Evolutionary conservation across 164 flowering plant species (phyloP).

Genomic region (Berberis thunbergii): DNA sequence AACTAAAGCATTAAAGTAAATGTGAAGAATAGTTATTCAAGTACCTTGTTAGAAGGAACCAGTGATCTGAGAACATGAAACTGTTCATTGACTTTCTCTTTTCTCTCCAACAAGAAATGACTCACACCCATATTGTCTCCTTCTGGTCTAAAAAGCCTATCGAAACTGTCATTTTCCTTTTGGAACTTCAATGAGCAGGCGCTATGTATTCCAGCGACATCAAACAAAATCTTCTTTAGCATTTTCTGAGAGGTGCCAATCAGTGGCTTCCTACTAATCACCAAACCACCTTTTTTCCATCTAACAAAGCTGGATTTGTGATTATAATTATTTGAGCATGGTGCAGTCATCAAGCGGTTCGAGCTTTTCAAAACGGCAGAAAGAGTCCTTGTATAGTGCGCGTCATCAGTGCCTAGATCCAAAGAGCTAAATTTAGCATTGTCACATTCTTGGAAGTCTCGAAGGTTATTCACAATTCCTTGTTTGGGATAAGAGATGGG

Average conservation of each 20-base stretch:
- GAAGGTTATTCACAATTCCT: conserved; percentile 13
- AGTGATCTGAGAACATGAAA: conserved; percentile 51
- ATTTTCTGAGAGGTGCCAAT: conserved; percentile 33
- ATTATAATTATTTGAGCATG: conserved; percentile 13
- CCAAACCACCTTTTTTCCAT: conserved; percentile 43
- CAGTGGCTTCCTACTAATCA: conserved; percentile 9
- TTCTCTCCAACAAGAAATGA: conserved; percentile 36
- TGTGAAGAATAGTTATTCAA: not conserved
- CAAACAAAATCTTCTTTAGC: conserved; percentile 51
- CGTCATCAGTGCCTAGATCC: conserved; percentile 35
- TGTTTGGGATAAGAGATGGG: conserved; percentile 15
- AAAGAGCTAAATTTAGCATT: conserved; percentile 30
- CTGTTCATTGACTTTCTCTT: conserved; percentile 42
- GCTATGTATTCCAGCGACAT: conserved; percentile 45
- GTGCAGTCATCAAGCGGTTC: conserved; percentile 21
- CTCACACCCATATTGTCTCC: conserved; percentile 28
- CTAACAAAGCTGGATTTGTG: conserved; percentile 42
- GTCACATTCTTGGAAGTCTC: conserved; percentile 33
- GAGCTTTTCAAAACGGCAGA: conserved; percentile 40
- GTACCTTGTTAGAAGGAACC: conserved; percentile 72
- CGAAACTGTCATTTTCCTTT: conserved; percentile 18
- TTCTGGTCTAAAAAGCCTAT: conserved; percentile 25
- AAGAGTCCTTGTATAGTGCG: conserved; percentile 55
- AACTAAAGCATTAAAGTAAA: not conserved
- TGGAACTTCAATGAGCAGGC: conserved; percentile 19